Percentiles rank a stretch among this genome's conserved stretches.
Evolutionary conservation across 495 filamentous ascomycete genomes (phyloP).

Genomic region (Penicillium lagena): DNA sequence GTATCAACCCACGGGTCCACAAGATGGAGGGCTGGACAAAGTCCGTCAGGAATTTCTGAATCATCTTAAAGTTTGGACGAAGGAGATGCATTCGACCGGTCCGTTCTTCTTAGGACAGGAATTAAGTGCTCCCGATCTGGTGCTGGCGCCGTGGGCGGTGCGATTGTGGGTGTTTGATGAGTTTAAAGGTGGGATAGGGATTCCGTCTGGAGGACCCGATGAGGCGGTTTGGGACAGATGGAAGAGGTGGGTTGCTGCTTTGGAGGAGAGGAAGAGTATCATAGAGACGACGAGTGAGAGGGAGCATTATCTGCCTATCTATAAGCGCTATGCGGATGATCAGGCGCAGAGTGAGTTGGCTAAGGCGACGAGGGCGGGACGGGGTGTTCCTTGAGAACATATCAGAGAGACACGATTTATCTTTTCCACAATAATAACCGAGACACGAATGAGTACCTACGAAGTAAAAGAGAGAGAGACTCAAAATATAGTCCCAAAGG

Average conservation of each 20-base stretch:
- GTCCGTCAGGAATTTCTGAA: conserved; percentile 43
- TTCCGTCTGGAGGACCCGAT: conserved; percentile 48
- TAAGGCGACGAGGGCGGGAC: conserved; percentile 58
- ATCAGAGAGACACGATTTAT: neutral
- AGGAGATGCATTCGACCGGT: conserved; percentile 52
- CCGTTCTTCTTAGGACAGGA: conserved; percentile 58
- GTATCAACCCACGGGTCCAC: conserved; percentile 35
- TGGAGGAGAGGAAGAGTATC: conserved; percentile 50
- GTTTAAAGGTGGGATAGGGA: conserved; percentile 58
- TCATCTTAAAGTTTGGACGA: conserved; percentile 47
- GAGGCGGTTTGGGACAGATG: conserved; percentile 54
- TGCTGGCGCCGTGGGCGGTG: conserved; percentile 60
- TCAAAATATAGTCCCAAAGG: too few species aligned
- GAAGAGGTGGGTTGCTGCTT: conserved; percentile 52
- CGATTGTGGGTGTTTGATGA: conserved; percentile 65
- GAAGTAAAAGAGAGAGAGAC: too few species aligned
- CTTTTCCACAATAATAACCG: neutral
- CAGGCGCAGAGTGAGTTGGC: conserved; percentile 64
- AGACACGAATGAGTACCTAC: too few species aligned
- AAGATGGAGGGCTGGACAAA: conserved; percentile 28
- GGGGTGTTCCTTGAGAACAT: conserved; percentile 47
- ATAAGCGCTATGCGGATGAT: conserved; percentile 66
- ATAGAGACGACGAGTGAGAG: conserved; percentile 55
- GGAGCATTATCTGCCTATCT: conserved; percentile 56
- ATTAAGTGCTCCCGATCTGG: conserved; percentile 55